Base-by-base conservation (phyloP, 768 basidiomycete genomes). In the Boletus reticulatus region DNA sequence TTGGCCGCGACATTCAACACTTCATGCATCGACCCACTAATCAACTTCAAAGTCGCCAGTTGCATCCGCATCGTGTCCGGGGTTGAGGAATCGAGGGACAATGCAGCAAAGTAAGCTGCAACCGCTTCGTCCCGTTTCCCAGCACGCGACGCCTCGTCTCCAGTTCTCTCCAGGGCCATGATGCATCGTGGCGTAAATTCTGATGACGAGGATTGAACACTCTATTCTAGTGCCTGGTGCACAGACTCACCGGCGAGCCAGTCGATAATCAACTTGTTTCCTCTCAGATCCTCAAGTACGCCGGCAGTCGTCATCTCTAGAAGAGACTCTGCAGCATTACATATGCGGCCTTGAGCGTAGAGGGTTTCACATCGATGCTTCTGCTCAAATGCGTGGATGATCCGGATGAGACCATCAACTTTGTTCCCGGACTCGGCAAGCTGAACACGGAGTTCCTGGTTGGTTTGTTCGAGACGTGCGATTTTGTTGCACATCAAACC, bases 241-340 rank as follows among this genome's bases (percentile, higher is more conserved):
- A 1, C 6, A 43, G 19, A 54, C 52, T 34, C 19, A 58, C 61
- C 38, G 4, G 43, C 4, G 22, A 57, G 12, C 61, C 60, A 62
- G n/a, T 54, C 34, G 12, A 43, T 17, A 2, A 49, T 12, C 1
- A 29, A 10, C 10, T 11, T 20, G 22, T 55, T 41, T 1, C 27
- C 34, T 14, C 32, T 32, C 4, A 42, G 24, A 8, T 36, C 27
- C 14, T 58, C 39, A 3, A 16, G 1, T 32, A 36, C 14, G 2
- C 24, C 2, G 6, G 34, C 19, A 17, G 19, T n/a, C 2, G 6
- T 1, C 4, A 55, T 43, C 10, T 50, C 22, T 5, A 43, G 20
- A n/a, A 61, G 20, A 36, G 11, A 44, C 4, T 17, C 3, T 1
- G 45, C 48, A 5, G 53, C 61, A 19, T 53, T 51, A 6, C 12